Evolutionary conservation across 78 protist species (phyloP).

Genomic region (Monosiga brevicollis): DNA sequence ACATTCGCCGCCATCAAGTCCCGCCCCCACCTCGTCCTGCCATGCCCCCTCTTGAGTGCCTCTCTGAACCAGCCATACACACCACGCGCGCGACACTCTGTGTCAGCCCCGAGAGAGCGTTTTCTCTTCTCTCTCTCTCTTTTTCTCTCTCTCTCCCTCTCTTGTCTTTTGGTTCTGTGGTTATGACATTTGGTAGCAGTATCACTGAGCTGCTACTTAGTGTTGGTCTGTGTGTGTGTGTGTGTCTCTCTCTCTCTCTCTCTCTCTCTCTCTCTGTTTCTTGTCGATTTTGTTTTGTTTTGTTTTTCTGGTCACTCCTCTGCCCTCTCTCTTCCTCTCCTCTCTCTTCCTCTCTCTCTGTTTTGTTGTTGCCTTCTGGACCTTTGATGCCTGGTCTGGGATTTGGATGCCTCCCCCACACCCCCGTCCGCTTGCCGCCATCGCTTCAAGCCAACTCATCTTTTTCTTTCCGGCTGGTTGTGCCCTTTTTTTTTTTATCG

Average conservation of each 20-base stretch:
- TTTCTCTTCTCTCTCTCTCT: not conserved
- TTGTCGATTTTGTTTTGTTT: not conserved
- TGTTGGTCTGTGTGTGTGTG: not conserved
- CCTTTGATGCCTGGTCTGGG: not conserved
- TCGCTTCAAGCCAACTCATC: no score
- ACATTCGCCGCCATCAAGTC: no score
- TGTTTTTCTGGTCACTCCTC: not conserved
- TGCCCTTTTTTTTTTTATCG: no score
- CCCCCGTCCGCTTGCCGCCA: not conserved
- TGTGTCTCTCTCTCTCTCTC: not conserved
- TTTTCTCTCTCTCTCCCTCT: not conserved
- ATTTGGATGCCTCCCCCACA: not conserved
- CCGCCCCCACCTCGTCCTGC: no score
- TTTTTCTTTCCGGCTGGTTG: no score
- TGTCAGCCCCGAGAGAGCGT: no score
- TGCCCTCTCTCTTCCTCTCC: not conserved
- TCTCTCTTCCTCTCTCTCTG: not conserved
- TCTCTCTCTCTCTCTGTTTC: not conserved
- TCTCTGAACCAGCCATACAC: no score
- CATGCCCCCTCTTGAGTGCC: no score
- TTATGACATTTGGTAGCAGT: no score
- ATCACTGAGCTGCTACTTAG: not conserved
- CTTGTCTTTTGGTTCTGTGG: no score
- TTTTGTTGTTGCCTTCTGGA: not conserved
- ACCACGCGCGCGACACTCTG: no score